phyloP scores from a whole-genome alignment of 2,329 filamentous ascomycete genomes.

The Hawksworthiomyces lignivorus region DNA sequence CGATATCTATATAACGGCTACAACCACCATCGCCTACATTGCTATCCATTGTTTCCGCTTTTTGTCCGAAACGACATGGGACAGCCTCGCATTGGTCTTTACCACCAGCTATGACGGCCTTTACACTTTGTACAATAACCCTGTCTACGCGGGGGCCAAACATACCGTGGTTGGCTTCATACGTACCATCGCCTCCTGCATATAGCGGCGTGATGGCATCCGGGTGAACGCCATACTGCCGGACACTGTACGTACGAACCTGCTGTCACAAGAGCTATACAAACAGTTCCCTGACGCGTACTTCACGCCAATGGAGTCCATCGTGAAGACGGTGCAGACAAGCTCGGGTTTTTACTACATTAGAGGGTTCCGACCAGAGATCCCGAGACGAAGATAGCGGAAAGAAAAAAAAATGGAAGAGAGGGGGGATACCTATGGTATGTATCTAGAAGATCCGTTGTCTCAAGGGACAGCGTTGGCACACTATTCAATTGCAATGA shows the following conservation, averaged over 20 bases:
- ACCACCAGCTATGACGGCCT: constrained; percentile 24
- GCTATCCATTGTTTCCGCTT: constrained; percentile 33
- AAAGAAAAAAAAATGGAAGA: no score
- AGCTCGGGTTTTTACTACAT: no score
- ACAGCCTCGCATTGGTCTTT: constrained; percentile 19
- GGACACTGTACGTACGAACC: constrained; percentile 23
- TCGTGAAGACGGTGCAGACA: constrained; percentile 7
- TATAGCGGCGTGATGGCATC: constrained; percentile 21
- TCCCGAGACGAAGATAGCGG: no score
- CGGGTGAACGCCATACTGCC: constrained; percentile 26
- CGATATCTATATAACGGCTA: constrained; percentile 28
- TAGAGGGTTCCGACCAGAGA: no score
- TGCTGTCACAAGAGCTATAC: constrained; percentile 21
- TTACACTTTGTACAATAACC: constrained; percentile 22
- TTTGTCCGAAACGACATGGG: constrained; percentile 11
- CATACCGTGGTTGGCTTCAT: constrained; percentile 26
- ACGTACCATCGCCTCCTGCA: constrained; percentile 22
- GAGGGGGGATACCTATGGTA: no score
- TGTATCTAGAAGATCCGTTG: no score
- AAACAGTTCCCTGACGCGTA: constrained; percentile 23
- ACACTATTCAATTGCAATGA: no score
- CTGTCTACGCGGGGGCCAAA: constrained; percentile 26
- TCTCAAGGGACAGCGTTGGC: no score
- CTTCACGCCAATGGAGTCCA: constrained; percentile 17
- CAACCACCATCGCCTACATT: constrained; percentile 30